These are phyloP conservation scores for Pythium rhizo-oryzae DNA, from an alignment of 352 stramenopile genomes.

Conservation along the genomic window DNA sequence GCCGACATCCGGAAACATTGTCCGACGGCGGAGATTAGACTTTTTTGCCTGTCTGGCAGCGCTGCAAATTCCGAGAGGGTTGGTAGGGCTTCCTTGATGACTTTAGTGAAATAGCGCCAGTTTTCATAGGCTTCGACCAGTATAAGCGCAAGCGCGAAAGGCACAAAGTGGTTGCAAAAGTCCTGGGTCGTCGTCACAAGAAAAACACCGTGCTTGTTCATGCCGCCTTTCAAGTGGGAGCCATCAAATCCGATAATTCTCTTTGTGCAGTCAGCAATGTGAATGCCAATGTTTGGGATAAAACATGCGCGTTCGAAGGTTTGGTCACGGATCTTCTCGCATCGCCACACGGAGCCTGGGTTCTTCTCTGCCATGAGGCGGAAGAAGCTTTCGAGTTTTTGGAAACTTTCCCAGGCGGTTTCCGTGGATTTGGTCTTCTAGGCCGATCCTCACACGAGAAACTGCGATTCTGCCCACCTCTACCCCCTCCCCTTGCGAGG, in stretches of 20 bases:
- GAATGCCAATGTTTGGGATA: neutral
- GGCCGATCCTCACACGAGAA: neutral
- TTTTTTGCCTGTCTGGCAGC: conserved; percentile 14
- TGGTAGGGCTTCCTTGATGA: neutral
- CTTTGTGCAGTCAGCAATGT: neutral
- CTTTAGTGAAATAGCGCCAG: conserved; percentile 27
- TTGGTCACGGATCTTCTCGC: conserved; percentile 8
- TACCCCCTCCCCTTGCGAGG: neutral
- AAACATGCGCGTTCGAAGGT: conserved; percentile 19
- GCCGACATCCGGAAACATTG: neutral
- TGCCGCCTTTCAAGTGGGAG: conserved; percentile 31
- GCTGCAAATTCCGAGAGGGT: neutral
- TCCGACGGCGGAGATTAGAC: conserved; percentile 7
- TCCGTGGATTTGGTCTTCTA: neutral
- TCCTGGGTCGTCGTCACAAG: conserved; percentile 31
- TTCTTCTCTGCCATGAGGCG: neutral
- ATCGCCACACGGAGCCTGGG: conserved; percentile 2
- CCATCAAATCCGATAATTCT: conserved; percentile 25
- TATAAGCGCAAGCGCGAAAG: conserved; percentile 20
- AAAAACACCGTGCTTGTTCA: conserved; percentile 29
- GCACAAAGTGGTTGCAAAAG: conserved; percentile 27
- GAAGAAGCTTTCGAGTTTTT: conserved; percentile 1
- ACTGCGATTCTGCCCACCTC: neutral
- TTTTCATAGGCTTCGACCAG: conserved; percentile 30
- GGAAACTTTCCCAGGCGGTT: neutral